phyloP scores from a whole-genome alignment of 2,329 filamentous ascomycete species.

The Myriosclerotinia duriaeana region DNA sequence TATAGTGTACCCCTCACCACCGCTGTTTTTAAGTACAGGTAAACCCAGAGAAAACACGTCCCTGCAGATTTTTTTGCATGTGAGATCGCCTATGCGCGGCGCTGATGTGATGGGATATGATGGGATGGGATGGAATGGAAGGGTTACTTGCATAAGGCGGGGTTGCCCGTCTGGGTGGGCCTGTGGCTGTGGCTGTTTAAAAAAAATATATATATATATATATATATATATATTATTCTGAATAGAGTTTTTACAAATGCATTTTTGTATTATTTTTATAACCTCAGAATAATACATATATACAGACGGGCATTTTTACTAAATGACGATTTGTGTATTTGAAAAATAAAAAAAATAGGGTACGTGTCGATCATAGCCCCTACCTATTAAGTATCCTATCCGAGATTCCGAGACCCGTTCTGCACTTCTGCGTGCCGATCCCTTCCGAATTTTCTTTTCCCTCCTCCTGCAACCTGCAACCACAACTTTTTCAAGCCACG shows the following conservation, averaged over 20 bases:
- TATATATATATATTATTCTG: too few species aligned
- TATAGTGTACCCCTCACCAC: background rate
- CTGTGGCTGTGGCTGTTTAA: background rate
- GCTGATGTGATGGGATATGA: background rate
- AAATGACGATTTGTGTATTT: background rate
- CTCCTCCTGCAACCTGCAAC: too few species aligned
- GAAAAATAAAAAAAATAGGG: background rate
- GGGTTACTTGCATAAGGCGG: background rate
- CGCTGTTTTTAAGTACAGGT: background rate
- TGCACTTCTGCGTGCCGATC: background rate
- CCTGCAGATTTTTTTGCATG: background rate
- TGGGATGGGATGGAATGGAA: background rate
- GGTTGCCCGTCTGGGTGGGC: background rate
- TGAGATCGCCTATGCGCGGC: background rate
- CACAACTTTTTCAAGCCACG: conserved; percentile 8
- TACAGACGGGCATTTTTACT: too few species aligned
- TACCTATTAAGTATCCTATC: conserved; percentile 11
- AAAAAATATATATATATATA: too few species aligned
- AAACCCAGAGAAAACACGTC: too few species aligned
- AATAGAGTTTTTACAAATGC: background rate
- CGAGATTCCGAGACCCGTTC: background rate
- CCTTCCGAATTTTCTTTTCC: background rate
- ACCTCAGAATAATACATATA: too few species aligned
- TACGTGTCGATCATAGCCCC: conserved; percentile 8
- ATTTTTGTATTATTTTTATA: background rate